A percentile compares a stretch with the other conserved stretches of the same genome.
Evolutionary conservation across 73 alveolate genomes (phyloP).

Genomic region (Tetrahymena malaccensis): DNA sequence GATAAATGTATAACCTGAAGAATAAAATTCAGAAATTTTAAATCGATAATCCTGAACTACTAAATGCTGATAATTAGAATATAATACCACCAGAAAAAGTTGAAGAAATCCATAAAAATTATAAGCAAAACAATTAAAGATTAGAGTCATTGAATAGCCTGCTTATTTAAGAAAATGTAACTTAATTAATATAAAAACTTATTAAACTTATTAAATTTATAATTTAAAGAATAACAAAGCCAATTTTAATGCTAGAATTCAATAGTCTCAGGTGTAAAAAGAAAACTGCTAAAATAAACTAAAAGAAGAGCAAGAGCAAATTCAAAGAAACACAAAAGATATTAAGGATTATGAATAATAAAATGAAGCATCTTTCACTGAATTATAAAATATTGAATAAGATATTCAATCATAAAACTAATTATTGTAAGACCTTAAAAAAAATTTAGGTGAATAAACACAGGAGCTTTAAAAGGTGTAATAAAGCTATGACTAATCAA

Average conservation of each 20-base stretch:
- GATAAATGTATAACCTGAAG: neutral
- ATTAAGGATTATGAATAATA: neutral
- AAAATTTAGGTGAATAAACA: neutral
- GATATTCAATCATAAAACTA: neutral
- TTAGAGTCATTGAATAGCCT: neutral
- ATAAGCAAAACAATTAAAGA: neutral
- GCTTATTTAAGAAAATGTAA: neutral
- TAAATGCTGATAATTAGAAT: neutral
- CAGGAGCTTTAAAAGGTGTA: neutral
- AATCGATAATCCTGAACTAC: neutral
- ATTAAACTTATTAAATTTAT: neutral
- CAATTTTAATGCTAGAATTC: neutral
- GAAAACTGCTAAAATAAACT: neutral
- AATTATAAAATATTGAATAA: neutral
- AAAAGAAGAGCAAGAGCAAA: neutral
- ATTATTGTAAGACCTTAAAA: neutral
- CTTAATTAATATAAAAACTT: neutral
- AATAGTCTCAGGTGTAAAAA: neutral
- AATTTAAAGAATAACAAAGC: neutral
- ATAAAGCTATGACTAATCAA: neutral
- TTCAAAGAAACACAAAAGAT: neutral
- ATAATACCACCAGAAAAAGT: neutral
- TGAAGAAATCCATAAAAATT: neutral
- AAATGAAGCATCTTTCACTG: neutral
- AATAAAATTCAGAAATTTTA: neutral